phyloP scores from a whole-genome alignment of 192 early-diverging fungal genomes.

The Podila horticola region DNA sequence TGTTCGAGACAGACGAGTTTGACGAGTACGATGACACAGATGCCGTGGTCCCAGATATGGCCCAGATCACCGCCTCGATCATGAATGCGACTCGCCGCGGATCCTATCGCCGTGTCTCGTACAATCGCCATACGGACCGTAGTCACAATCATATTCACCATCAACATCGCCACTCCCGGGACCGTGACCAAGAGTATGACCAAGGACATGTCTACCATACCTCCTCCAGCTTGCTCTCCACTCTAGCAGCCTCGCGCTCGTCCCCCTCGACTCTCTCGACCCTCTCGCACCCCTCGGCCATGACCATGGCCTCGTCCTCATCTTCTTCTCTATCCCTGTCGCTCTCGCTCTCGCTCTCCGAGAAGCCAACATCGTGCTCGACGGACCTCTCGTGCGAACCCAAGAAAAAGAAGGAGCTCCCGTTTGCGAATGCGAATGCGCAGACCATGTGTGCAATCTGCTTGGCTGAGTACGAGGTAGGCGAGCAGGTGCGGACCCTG shows the following conservation, averaged over 20 bases:
- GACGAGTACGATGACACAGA: background rate
- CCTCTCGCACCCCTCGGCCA: background rate
- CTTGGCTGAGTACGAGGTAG: slow-evolving; percentile 58
- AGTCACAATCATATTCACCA: background rate
- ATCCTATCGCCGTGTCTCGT: slow-evolving; percentile 14
- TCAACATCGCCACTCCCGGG: background rate
- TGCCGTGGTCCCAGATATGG: slow-evolving; percentile 9
- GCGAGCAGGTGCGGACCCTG: slow-evolving; percentile 57
- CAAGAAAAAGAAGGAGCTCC: slow-evolving; percentile 10
- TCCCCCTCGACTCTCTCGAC: background rate
- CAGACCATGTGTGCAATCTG: slow-evolving; percentile 62
- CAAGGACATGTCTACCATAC: background rate
- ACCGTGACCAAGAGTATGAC: background rate
- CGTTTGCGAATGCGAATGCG: slow-evolving; percentile 47
- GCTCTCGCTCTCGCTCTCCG: slow-evolving; percentile 7
- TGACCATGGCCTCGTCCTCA: slow-evolving; percentile 1
- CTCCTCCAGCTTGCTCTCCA: background rate
- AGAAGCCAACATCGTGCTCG: background rate
- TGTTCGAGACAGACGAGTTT: background rate
- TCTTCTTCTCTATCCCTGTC: slow-evolving; percentile 1
- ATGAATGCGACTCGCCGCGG: slow-evolving; percentile 1
- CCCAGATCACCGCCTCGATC: slow-evolving; percentile 9
- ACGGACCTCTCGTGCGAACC: background rate
- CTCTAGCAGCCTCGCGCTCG: background rate
- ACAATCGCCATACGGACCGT: slow-evolving; percentile 14